Evolutionary conservation across 495 filamentous ascomycete species (phyloP).

Genomic region (Xylaria telfairii): DNA sequence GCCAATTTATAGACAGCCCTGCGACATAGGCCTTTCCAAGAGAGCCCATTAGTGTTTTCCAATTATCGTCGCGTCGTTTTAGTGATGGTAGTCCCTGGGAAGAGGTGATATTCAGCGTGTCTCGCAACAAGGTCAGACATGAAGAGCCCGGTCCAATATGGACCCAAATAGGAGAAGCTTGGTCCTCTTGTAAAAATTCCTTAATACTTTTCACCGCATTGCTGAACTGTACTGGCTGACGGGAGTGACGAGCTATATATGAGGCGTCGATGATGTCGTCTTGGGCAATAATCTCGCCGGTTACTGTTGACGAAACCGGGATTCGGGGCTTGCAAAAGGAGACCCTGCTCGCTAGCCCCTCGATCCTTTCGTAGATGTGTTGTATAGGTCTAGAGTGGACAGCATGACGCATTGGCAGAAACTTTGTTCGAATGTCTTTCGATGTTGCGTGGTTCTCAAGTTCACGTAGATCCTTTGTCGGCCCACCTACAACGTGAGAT

Average conservation of each 20-base stretch:
- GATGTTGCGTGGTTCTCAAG: constrained; percentile 56
- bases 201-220: constrained; percentile 53
- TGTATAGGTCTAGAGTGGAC: constrained; percentile 72
- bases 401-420: constrained; percentile 62
- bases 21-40: constrained; percentile 57
- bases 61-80: constrained; percentile 48
- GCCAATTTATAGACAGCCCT: constrained; percentile 66
- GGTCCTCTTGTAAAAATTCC: constrained; percentile 30
- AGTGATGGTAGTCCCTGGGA: constrained; percentile 49
- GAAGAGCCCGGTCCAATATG: constrained; percentile 65
- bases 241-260: constrained; percentile 49
- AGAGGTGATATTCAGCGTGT: constrained; percentile 52
- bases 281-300: constrained; percentile 51
- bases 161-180: constrained; percentile 44
- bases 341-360: constrained; percentile 54
- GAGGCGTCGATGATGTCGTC: constrained; percentile 52
- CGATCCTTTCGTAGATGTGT: constrained; percentile 62
- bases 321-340: constrained; percentile 61
- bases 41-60: constrained; percentile 58
- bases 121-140: constrained; percentile 61
- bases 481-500: constrained; percentile 58
- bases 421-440: constrained; percentile 56
- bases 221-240: constrained; percentile 67
- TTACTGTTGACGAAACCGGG: constrained; percentile 63
- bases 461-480: constrained; percentile 47